Evolutionary conservation across 495 filamentous ascomycete genomes (phyloP), one percentile per base, ranked within the genome.

Genomic region (Podospora pseudopauciseta): DNA sequence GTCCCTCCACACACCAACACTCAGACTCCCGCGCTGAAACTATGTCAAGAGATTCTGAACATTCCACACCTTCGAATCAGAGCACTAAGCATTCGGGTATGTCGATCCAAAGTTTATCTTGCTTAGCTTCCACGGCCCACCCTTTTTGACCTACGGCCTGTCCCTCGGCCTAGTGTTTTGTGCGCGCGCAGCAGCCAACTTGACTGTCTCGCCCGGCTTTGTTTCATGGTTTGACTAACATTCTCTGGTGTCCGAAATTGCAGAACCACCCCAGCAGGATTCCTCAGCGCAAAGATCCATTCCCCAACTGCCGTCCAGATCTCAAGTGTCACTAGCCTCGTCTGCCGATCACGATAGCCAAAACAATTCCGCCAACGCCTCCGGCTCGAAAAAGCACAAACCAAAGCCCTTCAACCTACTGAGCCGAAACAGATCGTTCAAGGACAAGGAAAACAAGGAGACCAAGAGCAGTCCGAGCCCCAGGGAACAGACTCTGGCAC

Each of bases 401-500:
- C 84, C 85, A 2, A 86, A 86, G 55, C 80, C 84, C 18, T 87
- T 87, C 68, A 78, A 84, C 28, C 80, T 93, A 26, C 78, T 93
- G 19, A 84, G 83, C 34, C 87, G 91, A 54, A 89, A 89, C 30
- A 88, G 86, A 64, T 93, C 91, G 11, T 86, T 90, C 65, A 88
- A 89, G 58, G 83, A 86, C 67, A 82, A 81, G 63, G 79, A 83
- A 54, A 70, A 73, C 68, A 80, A 77, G 59, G 76, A 81, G 44
- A 71, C 70, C 70, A 81, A 79, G 56, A 77, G 82, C 65, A 74
- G 74, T 63, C 69, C 71, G 55, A 83, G 77, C 68, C 79, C 81
- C 30, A 77, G 77, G 62, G 82, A 81, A 16, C 72, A 71, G 5
- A 66, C 69, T 11, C 71, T 68, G 26, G 59, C 69, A n/a, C 76